Evolutionary conservation across 345 rosid species (phyloP).

Genomic region (Eucalyptus victrix): DNA sequence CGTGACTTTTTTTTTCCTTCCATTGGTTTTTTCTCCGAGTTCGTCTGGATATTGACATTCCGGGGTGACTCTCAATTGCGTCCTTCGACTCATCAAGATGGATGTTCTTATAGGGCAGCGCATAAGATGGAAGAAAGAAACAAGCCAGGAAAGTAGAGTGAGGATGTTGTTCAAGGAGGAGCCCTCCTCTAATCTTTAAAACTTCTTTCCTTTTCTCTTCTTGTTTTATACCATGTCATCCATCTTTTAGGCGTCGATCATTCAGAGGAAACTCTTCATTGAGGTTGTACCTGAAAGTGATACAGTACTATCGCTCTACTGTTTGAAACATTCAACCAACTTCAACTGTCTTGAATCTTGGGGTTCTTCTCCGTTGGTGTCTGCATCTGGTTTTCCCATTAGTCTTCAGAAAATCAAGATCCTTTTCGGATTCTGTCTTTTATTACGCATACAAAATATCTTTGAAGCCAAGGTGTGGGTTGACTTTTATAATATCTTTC

Average conservation of each 20-base stretch:
- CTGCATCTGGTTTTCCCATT: background rate
- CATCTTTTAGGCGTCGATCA: background rate
- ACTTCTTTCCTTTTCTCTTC: background rate
- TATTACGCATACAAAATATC: background rate
- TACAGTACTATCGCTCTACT: background rate
- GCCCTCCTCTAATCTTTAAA: background rate
- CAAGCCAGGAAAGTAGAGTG: background rate
- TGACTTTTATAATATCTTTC: background rate
- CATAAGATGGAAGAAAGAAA: background rate
- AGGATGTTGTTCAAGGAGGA: background rate
- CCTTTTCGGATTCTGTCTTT: background rate
- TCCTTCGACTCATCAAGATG: background rate
- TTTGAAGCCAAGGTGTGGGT: background rate
- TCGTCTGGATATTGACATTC: background rate
- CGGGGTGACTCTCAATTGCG: background rate
- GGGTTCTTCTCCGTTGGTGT: background rate
- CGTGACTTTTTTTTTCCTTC: background rate
- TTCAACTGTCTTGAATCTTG: background rate
- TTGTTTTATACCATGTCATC: background rate
- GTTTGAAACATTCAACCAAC: background rate
- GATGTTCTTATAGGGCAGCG: background rate
- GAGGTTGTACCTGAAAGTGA: background rate
- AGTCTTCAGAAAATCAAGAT: background rate
- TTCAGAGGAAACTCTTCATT: background rate
- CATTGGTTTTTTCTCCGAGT: background rate